A percentile compares a stretch with the other conserved stretches of the same genome.
Evolutionary conservation across 495 filamentous ascomycete genomes (phyloP).

Genomic region (Penicillium cosmopolitanum): DNA sequence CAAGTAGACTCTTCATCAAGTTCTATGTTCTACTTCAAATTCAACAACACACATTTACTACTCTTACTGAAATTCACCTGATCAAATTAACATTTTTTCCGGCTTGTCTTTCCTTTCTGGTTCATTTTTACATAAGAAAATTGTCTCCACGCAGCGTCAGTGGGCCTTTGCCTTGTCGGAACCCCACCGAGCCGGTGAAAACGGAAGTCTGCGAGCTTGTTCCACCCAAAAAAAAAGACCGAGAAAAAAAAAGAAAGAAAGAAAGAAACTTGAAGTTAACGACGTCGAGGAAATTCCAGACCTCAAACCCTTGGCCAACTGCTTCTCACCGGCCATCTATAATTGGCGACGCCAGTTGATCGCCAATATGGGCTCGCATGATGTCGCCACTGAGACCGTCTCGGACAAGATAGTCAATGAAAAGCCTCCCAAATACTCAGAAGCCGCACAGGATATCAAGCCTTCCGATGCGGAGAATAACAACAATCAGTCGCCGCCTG

Average conservation of each 20-base stretch:
- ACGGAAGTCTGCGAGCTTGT: constrained; percentile 23
- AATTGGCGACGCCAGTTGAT: constrained; percentile 1
- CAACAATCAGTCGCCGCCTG: constrained; percentile 15
- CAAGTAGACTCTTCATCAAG: no score
- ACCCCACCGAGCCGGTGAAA: constrained; percentile 28
- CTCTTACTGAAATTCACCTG: neutral
- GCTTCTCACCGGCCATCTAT: neutral
- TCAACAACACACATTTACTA: neutral
- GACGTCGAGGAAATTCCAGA: neutral
- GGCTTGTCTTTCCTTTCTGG: constrained; percentile 19
- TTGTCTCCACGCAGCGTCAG: constrained; percentile 16
- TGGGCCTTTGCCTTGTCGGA: constrained; percentile 19
- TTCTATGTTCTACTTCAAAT: no score
- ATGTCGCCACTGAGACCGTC: constrained; percentile 15
- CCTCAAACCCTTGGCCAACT: neutral
- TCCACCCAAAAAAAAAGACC: neutral
- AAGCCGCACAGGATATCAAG: constrained; percentile 29
- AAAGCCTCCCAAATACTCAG: constrained; percentile 15
- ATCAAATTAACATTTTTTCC: neutral
- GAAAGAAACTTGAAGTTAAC: neutral
- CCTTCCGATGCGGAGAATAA: constrained; percentile 30
- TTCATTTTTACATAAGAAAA: constrained; percentile 30
- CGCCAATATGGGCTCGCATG: constrained; percentile 20
- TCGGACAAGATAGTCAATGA: constrained; percentile 10
- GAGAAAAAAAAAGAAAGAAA: constrained; percentile 11